Evolutionary conservation across 2,329 filamentous ascomycete species (phyloP).

Genomic region (Arthrobotrys musiformis): DNA sequence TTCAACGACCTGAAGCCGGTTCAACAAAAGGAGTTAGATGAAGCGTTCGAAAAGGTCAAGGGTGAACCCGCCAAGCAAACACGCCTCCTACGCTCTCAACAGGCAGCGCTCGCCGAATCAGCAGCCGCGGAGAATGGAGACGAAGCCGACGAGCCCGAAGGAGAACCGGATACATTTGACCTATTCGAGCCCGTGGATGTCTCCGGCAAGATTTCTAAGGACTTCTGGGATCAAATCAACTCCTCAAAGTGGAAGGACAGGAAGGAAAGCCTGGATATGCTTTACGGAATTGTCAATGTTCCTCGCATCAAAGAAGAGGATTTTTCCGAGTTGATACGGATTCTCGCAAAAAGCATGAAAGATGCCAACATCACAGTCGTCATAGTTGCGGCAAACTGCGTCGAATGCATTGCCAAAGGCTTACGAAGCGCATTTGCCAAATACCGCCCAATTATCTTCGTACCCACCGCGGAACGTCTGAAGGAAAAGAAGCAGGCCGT

Average conservation of each 20-base stretch:
- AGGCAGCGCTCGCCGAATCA: constrained; percentile 80
- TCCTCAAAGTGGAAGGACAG: constrained; percentile 99
- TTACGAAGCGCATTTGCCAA: constrained; percentile 80
- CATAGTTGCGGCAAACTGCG: constrained; percentile 89
- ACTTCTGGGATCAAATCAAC: constrained; percentile 82
- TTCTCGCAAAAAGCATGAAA: constrained; percentile 96
- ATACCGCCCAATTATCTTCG: constrained; percentile 82
- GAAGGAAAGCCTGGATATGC: constrained; percentile 89
- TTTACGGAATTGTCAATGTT: constrained; percentile 80
- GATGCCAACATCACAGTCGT: constrained; percentile 97
- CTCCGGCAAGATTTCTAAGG: constrained; percentile 79
- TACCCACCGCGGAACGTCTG: constrained; percentile 90
- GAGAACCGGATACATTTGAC: constrained; percentile 82
- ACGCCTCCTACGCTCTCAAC: constrained; percentile 85
- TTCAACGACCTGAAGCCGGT: constrained; percentile 96
- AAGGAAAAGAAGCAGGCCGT: constrained; percentile 97
- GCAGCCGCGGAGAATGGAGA: constrained; percentile 71
- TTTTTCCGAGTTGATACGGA: constrained; percentile 83
- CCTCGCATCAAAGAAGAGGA: constrained; percentile 91
- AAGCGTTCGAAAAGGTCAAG: constrained; percentile 92
- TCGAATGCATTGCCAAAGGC: constrained; percentile 88
- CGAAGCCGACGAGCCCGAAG: constrained; percentile 70
- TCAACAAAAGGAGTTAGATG: constrained; percentile 92
- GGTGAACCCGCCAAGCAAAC: constrained; percentile 92
- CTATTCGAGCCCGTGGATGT: constrained; percentile 89